These are phyloP conservation scores for Acacia crassicarpa DNA, from an alignment of 306 rosid genomes.

Conservation along the genomic window DNA sequence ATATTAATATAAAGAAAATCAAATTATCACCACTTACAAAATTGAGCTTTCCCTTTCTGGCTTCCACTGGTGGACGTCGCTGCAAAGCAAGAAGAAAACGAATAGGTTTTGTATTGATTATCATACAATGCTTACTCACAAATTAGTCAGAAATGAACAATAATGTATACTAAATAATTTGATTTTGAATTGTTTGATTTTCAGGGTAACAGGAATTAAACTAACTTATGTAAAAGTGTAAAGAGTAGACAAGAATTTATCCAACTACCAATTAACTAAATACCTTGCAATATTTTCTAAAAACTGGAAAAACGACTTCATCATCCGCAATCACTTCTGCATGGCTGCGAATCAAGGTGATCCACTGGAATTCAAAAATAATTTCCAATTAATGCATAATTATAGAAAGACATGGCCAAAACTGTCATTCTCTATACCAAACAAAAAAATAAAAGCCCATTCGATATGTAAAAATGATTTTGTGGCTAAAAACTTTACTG, in stretches of 20 bases:
- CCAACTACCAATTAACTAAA: conserved; percentile 18
- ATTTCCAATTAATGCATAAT: conserved; percentile 33
- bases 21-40: conserved; percentile 57
- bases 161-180: neutral
- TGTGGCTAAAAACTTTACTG: neutral
- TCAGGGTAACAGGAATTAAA: conserved; percentile 15
- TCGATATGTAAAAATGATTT: conserved; percentile 11
- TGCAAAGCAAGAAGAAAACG: conserved; percentile 52
- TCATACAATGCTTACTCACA: conserved; percentile 21
- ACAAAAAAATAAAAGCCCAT: neutral
- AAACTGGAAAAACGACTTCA: conserved; percentile 58
- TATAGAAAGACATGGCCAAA: conserved; percentile 23
- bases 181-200: conserved; percentile 23
- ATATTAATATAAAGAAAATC: conserved; percentile 3
- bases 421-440: conserved; percentile 8
- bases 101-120: conserved; percentile 25
- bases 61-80: conserved; percentile 93
- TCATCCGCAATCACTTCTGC: conserved; percentile 85
- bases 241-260: neutral
- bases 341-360: conserved; percentile 74
- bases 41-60: conserved; percentile 78
- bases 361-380: conserved; percentile 77
- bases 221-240: neutral
- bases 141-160: conserved; percentile 7
- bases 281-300: conserved; percentile 78